Percentiles rank a stretch among this genome's conserved stretches.
These are phyloP conservation scores for Melanogaster broomeanus DNA, from an alignment of 768 basidiomycete genomes.

Conservation along the genomic window DNA sequence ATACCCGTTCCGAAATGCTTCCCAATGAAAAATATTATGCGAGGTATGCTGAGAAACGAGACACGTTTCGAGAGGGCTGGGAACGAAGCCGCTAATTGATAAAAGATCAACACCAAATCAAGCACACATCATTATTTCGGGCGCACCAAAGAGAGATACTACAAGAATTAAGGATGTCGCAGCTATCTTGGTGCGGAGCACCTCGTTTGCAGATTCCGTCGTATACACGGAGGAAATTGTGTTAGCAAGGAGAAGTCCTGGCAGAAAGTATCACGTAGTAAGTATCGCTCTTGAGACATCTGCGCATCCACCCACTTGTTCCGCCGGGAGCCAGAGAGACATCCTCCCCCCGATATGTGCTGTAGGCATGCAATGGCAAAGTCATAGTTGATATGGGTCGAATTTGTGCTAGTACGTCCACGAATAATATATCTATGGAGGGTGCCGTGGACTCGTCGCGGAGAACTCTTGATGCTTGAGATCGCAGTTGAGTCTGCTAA, in stretches of 20 bases:
- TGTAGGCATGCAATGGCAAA: background rate
- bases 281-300: too few species aligned
- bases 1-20: conserved; percentile 83
- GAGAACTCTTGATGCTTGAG: background rate
- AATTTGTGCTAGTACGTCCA: background rate
- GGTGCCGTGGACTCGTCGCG: background rate
- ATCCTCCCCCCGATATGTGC: background rate
- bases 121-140: background rate
- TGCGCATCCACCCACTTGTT: background rate
- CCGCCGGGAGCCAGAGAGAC: background rate
- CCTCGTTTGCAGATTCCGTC: conserved; percentile 1
- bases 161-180: conserved; percentile 48
- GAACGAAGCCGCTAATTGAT: conserved; percentile 62
- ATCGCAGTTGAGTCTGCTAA: background rate
- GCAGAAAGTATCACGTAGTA: too few species aligned
- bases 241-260: too few species aligned
- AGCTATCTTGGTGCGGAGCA: conserved; percentile 2
- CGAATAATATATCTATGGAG: background rate
- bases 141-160: conserved; percentile 66
- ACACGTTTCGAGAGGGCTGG: conserved; percentile 62
- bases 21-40: conserved; percentile 76
- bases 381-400: background rate
- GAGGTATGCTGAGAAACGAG: conserved; percentile 59
- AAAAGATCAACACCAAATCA: background rate
- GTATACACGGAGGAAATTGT: too few species aligned